Evolutionary conservation across 495 filamentous ascomycete genomes (phyloP).

Genomic region (Penicillium silybi): DNA sequence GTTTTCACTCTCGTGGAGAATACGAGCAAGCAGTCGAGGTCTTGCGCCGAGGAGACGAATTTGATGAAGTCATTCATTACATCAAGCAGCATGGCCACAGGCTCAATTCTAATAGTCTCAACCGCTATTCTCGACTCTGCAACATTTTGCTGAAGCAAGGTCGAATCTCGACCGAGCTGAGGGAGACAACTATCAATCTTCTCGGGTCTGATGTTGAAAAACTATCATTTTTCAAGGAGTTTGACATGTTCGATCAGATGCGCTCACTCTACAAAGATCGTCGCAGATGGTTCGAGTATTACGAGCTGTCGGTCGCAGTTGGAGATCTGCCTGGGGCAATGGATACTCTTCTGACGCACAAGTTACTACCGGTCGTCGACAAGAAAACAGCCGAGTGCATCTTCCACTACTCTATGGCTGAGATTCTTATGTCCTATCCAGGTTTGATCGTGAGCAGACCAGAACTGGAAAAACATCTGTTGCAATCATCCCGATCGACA

Average conservation of each 20-base stretch:
- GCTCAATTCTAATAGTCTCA: slow-evolving; percentile 1
- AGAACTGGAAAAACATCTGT: not conserved
- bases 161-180: slow-evolving; percentile 17
- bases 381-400: not conserved
- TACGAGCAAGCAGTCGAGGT: slow-evolving; percentile 32
- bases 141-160: slow-evolving; percentile 28
- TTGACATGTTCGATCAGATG: slow-evolving; percentile 27
- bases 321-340: slow-evolving; percentile 5
- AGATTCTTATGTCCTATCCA: not conserved
- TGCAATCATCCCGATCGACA: not conserved
- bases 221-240: slow-evolving; percentile 24
- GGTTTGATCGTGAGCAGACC: not conserved
- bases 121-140: slow-evolving; percentile 18
- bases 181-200: slow-evolving; percentile 15
- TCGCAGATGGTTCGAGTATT: slow-evolving; percentile 10
- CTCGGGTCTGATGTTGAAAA: slow-evolving; percentile 21
- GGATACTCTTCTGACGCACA: not conserved
- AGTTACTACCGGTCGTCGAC: slow-evolving; percentile 1
- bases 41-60: slow-evolving; percentile 23
- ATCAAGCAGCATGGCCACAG: slow-evolving; percentile 1
- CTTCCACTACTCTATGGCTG: slow-evolving; percentile 4
- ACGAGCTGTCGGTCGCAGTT: slow-evolving; percentile 8
- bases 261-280: slow-evolving; percentile 2
- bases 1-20: slow-evolving; percentile 5
- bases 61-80: slow-evolving; percentile 23